Evolutionary conservation across 768 basidiomycete genomes (phyloP), one percentile per base, ranked within the genome.

Genomic region (Neoboletus brunneissimus): DNA sequence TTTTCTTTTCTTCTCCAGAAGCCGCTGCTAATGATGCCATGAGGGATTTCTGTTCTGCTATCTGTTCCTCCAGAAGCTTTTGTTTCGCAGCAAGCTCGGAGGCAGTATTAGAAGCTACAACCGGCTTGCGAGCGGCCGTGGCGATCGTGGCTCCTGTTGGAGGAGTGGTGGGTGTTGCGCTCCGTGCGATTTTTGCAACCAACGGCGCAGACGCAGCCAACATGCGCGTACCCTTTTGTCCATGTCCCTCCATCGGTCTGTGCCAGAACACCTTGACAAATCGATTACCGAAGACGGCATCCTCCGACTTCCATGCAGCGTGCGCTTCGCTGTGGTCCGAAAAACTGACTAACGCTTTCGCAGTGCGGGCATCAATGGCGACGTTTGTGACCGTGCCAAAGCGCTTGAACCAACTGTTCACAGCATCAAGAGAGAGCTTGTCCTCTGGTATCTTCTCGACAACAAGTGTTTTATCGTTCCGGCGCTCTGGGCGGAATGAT

Each of bases 191-290:
- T 60, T 85, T 87, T 31, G 88, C 86, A 11, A 96, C 79, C 11
- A 90, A 64, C 2, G 86, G 81, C 9, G 91, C 91, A 29, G 89
- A 90, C 5, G 89, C 91, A 15, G 89, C 92, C 56, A 98, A 74
- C 77, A 87, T 83, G 60, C 88, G 81, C 47, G 84, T 76, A 2
- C 94, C 94, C 18, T 77, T 79, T 59, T 84, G 85, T 9, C 94
- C 94, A 64, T 94, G 90, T 0, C 95, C 94, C 52, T 90, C 91
- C 85, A 94, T 83, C 8, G 93, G 94, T 55, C 89, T 81, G 73
- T 96, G 93, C 94, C 95, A 97, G 65, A 96, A 92, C 34, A 97
- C 80, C 73, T 95, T 96, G 61, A 97, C 94, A 70, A 97, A 97
- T 48, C 95, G 84, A 64, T 94, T 95, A 12, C 85, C 85, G 66